Base-by-base conservation (phyloP, 805 yeast species). In the Candida pini region DNA sequence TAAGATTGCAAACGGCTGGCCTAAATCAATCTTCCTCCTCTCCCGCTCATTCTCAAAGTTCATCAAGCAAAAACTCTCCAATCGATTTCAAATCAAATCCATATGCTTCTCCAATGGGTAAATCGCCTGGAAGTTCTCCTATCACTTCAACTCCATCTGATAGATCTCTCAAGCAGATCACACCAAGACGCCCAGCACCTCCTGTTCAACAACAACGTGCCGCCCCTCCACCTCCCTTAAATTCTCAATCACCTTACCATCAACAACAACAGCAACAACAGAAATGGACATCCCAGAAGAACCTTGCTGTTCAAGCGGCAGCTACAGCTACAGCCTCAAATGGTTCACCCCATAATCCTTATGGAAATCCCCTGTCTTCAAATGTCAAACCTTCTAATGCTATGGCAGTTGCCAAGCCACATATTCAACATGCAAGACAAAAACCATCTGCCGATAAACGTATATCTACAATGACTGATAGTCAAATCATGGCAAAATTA, bases 401-500 rank as follows among this genome's bases (percentile, higher is more conserved):
- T 13, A 34, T 39, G 35, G 51, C 51, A 18, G 60, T 47, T 20
- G 39, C 43, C 8, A 49, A 45, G 27, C 26, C 26, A 23, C 9
- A n/a, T n/a, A n/a, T n/a, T n/a, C 13, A 13, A 22, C 25, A 22
- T 12, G n/a, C 25, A 7, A 22, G 22, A 9, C 18, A 33, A 14
- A 29, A 22, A 13, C 31, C 23, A 27, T 18, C 26, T 12, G 26
- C 31, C 5, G 36, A 76, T 53, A 66, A 66, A 52, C 59, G 84
- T 51, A 63, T 78, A 44, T 62, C 76, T 3, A 69, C 78, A 12
- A 66, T 88, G 74, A 80, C 84, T n/a, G 96, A 90, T 48, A 78
- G 85, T 30, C 96, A 90, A 62, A 72, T 87, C 17, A 73, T 90
- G 71, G 78, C 82, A 26, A 85, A 82, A 51, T 66, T 92, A 45